Percentiles rank a stretch among this genome's conserved stretches.
Conservation (phyloP, 1,284 basidiomycete genomes). For the Xerocomus nothofagi region DNA sequence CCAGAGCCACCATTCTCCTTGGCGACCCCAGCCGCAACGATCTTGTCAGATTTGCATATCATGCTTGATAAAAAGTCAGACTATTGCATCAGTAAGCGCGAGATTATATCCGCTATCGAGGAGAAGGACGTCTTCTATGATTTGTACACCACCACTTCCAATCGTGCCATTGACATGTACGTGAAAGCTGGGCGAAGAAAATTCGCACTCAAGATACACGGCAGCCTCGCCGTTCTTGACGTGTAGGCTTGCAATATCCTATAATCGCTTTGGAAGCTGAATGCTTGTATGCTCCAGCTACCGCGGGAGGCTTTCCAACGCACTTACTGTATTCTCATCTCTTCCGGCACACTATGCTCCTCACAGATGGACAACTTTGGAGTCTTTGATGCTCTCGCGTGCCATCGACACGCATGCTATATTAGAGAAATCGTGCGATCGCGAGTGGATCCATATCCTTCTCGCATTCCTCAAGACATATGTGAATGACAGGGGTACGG, state of each 20-base stretch:
- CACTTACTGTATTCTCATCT: conserved; percentile 70
- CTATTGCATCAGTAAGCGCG: conserved; percentile 56
- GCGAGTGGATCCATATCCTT: conserved; percentile 73
- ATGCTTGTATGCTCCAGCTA: conserved; percentile 45
- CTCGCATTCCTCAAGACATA: conserved; percentile 70
- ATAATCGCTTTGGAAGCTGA: conserved; percentile 14
- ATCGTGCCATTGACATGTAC: conserved; percentile 82
- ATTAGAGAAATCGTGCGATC: conserved; percentile 55
- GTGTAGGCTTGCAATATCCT: conserved; percentile 51
- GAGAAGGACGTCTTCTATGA: conserved; percentile 68
- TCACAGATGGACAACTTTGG: conserved; percentile 74
- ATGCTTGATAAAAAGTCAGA: conserved; percentile 28
- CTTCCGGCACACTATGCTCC: conserved; percentile 83
- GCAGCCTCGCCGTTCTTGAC: conserved; percentile 83
- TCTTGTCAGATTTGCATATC: conserved; percentile 15
- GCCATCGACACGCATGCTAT: conserved; percentile 64
- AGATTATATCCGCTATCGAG: conserved; percentile 62
- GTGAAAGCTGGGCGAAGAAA: conserved; percentile 78
- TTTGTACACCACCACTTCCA: conserved; percentile 71
- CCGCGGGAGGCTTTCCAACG: conserved; percentile 59
- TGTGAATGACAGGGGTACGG: conserved; percentile 52
- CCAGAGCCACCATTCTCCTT: conserved; percentile 69
- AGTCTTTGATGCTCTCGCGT: conserved; percentile 71
- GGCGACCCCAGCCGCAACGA: conserved; percentile 27
- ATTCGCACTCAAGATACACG: conserved; percentile 82